Evolutionary conservation across 2,329 filamentous ascomycete genomes (phyloP).

Genomic region (Epichloe sp.): DNA sequence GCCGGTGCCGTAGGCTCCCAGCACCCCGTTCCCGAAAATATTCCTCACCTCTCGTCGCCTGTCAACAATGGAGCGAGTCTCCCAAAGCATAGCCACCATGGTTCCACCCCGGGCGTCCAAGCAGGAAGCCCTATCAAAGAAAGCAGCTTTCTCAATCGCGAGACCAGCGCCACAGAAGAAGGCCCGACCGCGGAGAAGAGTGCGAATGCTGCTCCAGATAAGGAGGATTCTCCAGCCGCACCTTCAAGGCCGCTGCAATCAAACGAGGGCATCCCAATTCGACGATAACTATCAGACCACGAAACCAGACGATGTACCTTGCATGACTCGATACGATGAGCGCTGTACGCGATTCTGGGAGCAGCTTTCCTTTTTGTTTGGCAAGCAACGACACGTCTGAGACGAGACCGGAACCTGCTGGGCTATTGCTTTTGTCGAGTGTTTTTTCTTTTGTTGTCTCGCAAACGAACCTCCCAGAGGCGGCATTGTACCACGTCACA

Average conservation of each 20-base stretch:
- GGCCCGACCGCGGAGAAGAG: constrained; percentile 18
- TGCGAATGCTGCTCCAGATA: constrained; percentile 14
- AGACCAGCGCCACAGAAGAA: constrained; percentile 51
- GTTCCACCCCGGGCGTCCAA: constrained; percentile 35
- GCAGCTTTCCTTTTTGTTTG: background rate
- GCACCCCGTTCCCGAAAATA: constrained; percentile 90
- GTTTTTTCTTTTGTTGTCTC: constrained; percentile 1
- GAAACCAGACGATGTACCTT: background rate
- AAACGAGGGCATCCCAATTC: constrained; percentile 45
- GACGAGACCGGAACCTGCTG: background rate
- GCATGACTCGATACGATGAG: background rate
- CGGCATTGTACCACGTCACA: constrained; percentile 5
- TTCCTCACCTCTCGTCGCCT: constrained; percentile 73
- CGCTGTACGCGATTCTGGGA: background rate
- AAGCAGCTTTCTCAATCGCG: constrained; percentile 71
- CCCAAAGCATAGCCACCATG: constrained; percentile 24
- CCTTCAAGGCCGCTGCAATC: constrained; percentile 11
- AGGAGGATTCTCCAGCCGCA: constrained; percentile 25
- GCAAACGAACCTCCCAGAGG: constrained; percentile 2
- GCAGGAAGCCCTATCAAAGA: constrained; percentile 81
- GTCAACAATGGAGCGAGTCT: constrained; percentile 24
- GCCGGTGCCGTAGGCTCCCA: constrained; percentile 88
- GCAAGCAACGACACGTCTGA: background rate
- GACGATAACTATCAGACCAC: constrained; percentile 31
- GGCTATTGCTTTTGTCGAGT: background rate